Base-by-base conservation (phyloP, 306 rosid genomes). In the Quillaja saponaria region DNA sequence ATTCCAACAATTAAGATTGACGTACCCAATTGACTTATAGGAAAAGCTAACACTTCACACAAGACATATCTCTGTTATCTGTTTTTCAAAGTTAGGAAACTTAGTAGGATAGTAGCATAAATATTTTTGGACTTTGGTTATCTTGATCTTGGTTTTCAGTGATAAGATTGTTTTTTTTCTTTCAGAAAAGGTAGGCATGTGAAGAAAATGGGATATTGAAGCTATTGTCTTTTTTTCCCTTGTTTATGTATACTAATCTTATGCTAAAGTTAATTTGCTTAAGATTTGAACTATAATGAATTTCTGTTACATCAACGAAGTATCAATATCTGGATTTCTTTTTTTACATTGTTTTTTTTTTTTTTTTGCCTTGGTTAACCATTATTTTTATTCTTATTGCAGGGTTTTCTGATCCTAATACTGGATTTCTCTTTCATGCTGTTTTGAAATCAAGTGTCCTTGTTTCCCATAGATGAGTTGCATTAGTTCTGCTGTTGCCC, bases 311-410 rank as follows among this genome's bases (percentile, higher is more conserved):
- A n/a, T n/a, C n/a, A n/a, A n/a, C n/a, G 37, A 21, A 47, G 35
- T 25, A 53, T 15, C n/a, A 20, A 28, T 31, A 50, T 55, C 54
- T 11, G 18, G 15, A 31, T 8, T 54, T 33, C 34, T 58, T 49
- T 55, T 12, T 38, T 35, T 39, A 14, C n/a, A n/a, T n/a, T 16
- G 56, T 49, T 8, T 48, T 7, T n/a, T 16, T 34, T 48, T 19
- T 10, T 31, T 8, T 39, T 41, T 6, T 35, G 9, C 51, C 13
- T 55, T 18, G 68, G 50, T 34, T 58, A 54, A 35, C 45, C 13
- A 56, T 49, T 76, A 56, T 49, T 76, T 37, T 49, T 33, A 41
- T 55, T 72, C 45, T 72, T 11, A 19, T 44, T 73, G 77, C 78
- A 74, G 85, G 64, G 59, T 76, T 52, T 13, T 50, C 28, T 57